phyloP scores from a whole-genome alignment of 306 rosid species.

The Cicer arietinum region DNA sequence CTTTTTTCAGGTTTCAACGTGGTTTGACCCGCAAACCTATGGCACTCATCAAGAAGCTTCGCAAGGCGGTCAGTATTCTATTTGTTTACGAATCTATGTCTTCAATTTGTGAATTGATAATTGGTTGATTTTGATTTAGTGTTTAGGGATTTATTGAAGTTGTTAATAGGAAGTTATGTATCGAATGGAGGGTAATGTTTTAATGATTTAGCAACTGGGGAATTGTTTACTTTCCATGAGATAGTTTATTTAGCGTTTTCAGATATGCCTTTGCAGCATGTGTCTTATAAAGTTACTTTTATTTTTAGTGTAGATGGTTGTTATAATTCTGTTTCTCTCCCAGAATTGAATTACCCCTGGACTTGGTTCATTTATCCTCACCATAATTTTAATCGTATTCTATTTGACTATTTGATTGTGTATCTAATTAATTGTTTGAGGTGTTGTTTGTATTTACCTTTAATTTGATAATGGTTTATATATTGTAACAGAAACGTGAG shows the following conservation, averaged over 20 bases:
- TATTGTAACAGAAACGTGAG: constrained; percentile 73
- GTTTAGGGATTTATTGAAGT: too few species aligned
- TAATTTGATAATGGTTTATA: background rate
- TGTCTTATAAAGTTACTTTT: background rate
- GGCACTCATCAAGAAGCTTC: constrained; percentile 67
- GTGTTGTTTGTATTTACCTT: too few species aligned
- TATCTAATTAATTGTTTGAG: background rate
- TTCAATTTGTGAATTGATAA: background rate
- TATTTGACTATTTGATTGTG: background rate
- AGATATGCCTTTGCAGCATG: background rate
- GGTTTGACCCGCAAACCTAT: constrained; percentile 67
- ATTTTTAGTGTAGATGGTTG: background rate
- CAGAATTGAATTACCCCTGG: background rate
- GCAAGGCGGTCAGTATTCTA: constrained; percentile 52
- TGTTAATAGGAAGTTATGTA: too few species aligned
- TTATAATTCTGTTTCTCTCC: background rate
- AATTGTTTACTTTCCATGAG: background rate
- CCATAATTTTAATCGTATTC: background rate
- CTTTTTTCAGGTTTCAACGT: constrained; percentile 50
- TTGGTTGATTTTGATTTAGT: background rate
- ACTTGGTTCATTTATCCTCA: background rate
- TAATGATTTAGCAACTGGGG: background rate
- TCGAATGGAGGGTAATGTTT: background rate
- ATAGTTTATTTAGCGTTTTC: background rate
- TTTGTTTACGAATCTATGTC: too few species aligned